Base-by-base conservation (phyloP, 2,329 filamentous ascomycete species). In the Ophiobolus disseminans region DNA sequence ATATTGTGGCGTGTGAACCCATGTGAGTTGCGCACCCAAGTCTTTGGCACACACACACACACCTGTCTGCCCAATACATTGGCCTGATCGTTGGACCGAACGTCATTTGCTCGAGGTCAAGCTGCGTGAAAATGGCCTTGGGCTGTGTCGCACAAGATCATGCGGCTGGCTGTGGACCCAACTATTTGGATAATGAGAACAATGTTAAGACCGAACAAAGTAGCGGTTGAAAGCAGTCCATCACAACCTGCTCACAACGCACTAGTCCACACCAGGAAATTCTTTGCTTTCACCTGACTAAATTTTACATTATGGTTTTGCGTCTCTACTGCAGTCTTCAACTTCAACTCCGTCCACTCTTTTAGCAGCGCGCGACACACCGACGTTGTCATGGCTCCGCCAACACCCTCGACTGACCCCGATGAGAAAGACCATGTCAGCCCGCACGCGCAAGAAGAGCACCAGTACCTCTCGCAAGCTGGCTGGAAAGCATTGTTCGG, bases 401-500 rank as follows among this genome's bases (percentile, higher is more conserved):
- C 42, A 34, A 16, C 46, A 21, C 23, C 36, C 22, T 55, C 60
- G 11, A 50, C 56, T 6, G 25, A 38, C n/a, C 45, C 50, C n/a
- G 35, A 44, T 9, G 43, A 58, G 14, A 41, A 55, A 22, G 50
- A 66, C 23, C 60, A 62, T 20, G 31, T 35, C 7, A 35, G 16
- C 5, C 26, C 30, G 3, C 30, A 53, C 20, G 40, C 57, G 8
- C 51, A 61, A 10, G 57, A 67, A 13, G 62, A 71, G 34, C 53
- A 55, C 17, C 35, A 58, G 21, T 53, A 60, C 40, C 45, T 65
- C 20, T 45, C 52, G 10, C 48, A 58, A 14, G 50, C 60, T n/a
- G 58, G 64, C 45, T 85, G 81, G 81, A 77, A 73, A 35, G 76
- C 78, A 1, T 79, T 97, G 3, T 93, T 96, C 69, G 76, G 77